Conservation (phyloP, 345 rosid species). For the Rubroshorea leprosula region DNA sequence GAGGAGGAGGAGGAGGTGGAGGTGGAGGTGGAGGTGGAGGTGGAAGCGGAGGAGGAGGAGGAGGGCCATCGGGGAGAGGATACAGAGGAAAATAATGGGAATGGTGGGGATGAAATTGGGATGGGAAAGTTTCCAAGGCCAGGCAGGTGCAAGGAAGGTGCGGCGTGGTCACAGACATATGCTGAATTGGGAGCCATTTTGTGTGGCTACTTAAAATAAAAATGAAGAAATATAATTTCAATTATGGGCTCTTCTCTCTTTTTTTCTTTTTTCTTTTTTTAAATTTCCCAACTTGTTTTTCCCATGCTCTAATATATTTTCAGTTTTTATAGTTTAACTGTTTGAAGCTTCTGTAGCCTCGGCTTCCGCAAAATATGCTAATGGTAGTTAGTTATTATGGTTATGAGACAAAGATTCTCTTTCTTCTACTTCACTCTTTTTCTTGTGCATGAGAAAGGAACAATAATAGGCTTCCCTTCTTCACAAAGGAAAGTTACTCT, state of each 20-base stretch:
- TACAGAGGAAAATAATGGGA: constrained; percentile 16
- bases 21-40: constrained; percentile 14
- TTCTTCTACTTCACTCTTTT: not conserved
- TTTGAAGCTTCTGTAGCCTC: constrained; percentile 14
- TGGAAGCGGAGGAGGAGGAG: constrained; percentile 18
- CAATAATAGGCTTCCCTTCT: no score
- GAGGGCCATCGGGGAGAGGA: constrained; percentile 21
- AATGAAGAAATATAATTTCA: not conserved
- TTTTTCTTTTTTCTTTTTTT: not conserved
- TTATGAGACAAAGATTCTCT: constrained; percentile 16
- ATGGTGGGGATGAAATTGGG: constrained; percentile 31
- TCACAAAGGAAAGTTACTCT: no score
- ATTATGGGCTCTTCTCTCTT: not conserved
- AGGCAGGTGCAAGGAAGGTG: constrained; percentile 50
- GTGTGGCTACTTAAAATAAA: constrained; percentile 41
- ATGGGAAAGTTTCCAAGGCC: constrained; percentile 25
- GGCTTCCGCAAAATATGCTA: constrained; percentile 15
- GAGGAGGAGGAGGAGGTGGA: constrained; percentile 11
- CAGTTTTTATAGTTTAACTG: constrained; percentile 5
- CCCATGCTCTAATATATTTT: not conserved
- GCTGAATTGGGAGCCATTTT: constrained; percentile 44
- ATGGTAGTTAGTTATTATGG: constrained; percentile 35
- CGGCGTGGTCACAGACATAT: constrained; percentile 37
- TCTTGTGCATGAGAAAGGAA: not conserved
- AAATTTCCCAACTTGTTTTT: not conserved